These are phyloP conservation scores for Magnusiomyces magnusii DNA, from an alignment of 1,139 yeast species.

Conservation along the genomic window DNA sequence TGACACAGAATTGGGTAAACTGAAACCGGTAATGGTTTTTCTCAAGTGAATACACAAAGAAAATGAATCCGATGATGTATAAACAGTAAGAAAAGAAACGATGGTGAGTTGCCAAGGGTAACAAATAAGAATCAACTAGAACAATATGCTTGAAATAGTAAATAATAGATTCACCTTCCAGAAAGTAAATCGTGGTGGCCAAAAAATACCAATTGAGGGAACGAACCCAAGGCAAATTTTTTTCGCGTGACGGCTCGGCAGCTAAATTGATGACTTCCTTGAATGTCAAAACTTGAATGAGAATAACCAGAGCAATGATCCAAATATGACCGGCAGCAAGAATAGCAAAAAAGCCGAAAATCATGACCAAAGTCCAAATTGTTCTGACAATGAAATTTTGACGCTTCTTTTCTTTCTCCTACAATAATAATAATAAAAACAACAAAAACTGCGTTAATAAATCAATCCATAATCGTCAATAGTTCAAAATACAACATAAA, in stretches of 20 bases:
- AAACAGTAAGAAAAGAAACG: slow-evolving; percentile 75
- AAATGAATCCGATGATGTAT: slow-evolving; percentile 80
- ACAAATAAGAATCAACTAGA: slow-evolving; percentile 37
- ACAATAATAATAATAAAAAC: not conserved
- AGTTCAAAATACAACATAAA: not conserved
- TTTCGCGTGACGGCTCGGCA: slow-evolving; percentile 78
- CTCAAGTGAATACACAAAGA: slow-evolving; percentile 82
- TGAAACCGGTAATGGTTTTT: slow-evolving; percentile 88
- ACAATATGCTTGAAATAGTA: slow-evolving; percentile 49
- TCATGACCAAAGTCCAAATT: slow-evolving; percentile 94
- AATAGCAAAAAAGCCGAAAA: slow-evolving; percentile 58
- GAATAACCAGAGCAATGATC: slow-evolving; percentile 60
- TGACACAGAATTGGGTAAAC: slow-evolving; percentile 86
- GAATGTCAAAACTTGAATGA: slow-evolving; percentile 75
- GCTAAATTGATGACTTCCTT: slow-evolving; percentile 81
- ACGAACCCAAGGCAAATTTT: slow-evolving; percentile 72
- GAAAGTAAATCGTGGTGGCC: slow-evolving; percentile 73
- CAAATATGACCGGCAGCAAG: slow-evolving; percentile 86
- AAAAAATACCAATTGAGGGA: slow-evolving; percentile 76
- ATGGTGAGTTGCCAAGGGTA: slow-evolving; percentile 57
- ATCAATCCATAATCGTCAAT: not conserved
- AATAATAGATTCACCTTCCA: slow-evolving; percentile 81
- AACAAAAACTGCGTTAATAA: not conserved
- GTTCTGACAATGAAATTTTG: slow-evolving; percentile 84
- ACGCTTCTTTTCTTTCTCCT: slow-evolving; percentile 56